phyloP scores from a whole-genome alignment of 2,329 filamentous ascomycete species.

The Cercospora berteroae region DNA sequence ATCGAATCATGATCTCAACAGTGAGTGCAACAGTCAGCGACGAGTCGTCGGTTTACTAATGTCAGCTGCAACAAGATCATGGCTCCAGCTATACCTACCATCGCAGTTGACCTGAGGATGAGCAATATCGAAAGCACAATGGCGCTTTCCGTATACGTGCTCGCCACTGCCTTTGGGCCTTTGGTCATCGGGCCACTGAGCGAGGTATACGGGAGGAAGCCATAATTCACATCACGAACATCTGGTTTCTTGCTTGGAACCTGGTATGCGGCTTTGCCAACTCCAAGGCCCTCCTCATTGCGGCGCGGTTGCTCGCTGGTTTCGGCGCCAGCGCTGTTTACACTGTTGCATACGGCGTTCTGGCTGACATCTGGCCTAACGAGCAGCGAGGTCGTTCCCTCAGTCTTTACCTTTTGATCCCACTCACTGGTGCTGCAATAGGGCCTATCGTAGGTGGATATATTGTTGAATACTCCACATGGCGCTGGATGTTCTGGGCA shows the following conservation, averaged over 20 bases:
- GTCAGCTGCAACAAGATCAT: slow-evolving; percentile 49
- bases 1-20: slow-evolving; percentile 45
- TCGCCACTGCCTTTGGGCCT: slow-evolving; percentile 26
- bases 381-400: slow-evolving; percentile 24
- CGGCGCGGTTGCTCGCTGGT: slow-evolving; percentile 49
- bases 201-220: slow-evolving; percentile 50
- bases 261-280: slow-evolving; percentile 48
- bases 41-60: not conserved
- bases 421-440: slow-evolving; percentile 23
- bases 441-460: slow-evolving; percentile 38
- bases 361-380: slow-evolving; percentile 24
- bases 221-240: slow-evolving; percentile 47
- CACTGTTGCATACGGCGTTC: slow-evolving; percentile 25
- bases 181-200: slow-evolving; percentile 22
- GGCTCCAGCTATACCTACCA: slow-evolving; percentile 46
- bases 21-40: not conserved
- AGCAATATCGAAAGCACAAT: slow-evolving; percentile 18
- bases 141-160: slow-evolving; percentile 26
- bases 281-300: slow-evolving; percentile 45
- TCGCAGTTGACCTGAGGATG: slow-evolving; percentile 39
- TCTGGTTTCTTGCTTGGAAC: slow-evolving; percentile 55
- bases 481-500: slow-evolving; percentile 48
- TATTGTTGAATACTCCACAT: slow-evolving; percentile 37
- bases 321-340: slow-evolving; percentile 48
- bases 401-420: slow-evolving; percentile 22